These are phyloP conservation scores for Hymenotorrendiella dingleyae DNA, from an alignment of 2,329 filamentous ascomycete genomes.

Conservation along the genomic window DNA sequence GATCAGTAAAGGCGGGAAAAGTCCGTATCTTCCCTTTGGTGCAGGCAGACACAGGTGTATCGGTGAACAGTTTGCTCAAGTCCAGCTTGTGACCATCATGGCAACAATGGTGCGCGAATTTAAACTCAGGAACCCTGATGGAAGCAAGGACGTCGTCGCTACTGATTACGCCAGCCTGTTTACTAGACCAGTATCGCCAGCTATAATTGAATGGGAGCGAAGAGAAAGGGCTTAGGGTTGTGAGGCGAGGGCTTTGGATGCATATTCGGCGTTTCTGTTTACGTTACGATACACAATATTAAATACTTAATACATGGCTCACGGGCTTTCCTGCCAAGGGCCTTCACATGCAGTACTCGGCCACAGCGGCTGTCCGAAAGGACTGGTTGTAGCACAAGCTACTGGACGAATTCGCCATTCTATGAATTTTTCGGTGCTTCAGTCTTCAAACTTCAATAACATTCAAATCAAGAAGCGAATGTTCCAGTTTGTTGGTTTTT, in stretches of 20 bases:
- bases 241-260: conserved; percentile 9
- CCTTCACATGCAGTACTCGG: background rate
- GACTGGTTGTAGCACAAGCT: too few species aligned
- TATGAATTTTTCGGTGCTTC: too few species aligned
- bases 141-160: conserved; percentile 60
- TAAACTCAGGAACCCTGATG: conserved; percentile 71
- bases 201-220: conserved; percentile 70
- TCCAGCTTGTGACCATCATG: conserved; percentile 82
- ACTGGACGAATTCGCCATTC: too few species aligned
- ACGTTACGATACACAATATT: conserved; percentile 2
- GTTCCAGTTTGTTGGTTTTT: too few species aligned
- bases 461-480: too few species aligned
- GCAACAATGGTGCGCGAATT: conserved; percentile 71
- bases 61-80: conserved; percentile 92
- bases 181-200: conserved; percentile 65
- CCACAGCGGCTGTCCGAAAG: too few species aligned
- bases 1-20: conserved; percentile 83
- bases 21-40: conserved; percentile 90
- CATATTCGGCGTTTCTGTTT: conserved; percentile 20
- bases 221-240: conserved; percentile 39
- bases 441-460: too few species aligned
- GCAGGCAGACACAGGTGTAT: conserved; percentile 92
- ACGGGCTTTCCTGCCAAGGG: background rate
- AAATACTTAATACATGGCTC: conserved; percentile 16
- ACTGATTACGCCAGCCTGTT: conserved; percentile 68